Conservation (phyloP, 129 eudicot species). For the Pittosporum tobira region DNA sequence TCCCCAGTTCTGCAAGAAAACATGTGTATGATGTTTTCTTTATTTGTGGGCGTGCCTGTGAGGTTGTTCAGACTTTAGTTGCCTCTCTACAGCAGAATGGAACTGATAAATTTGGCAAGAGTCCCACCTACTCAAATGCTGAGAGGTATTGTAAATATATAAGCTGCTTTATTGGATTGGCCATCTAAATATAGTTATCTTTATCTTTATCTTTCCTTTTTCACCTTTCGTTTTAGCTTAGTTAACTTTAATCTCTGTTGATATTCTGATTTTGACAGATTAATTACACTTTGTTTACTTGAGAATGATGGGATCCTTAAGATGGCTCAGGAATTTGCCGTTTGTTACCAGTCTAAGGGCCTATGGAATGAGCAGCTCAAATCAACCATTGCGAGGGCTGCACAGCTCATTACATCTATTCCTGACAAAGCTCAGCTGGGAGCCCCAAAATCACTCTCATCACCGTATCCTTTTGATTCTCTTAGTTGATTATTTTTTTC, state of each 20-base stretch:
- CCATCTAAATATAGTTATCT: neutral
- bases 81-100: constrained; percentile 53
- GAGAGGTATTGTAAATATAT: constrained; percentile 50
- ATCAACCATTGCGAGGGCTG: constrained; percentile 37
- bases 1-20: constrained; percentile 76
- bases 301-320: constrained; percentile 61
- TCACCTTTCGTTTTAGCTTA: neutral
- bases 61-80: constrained; percentile 66
- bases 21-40: constrained; percentile 72
- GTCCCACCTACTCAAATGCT: constrained; percentile 50
- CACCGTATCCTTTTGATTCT: constrained; percentile 71
- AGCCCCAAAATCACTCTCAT: constrained; percentile 60
- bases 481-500: neutral
- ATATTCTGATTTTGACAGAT: constrained; percentile 29
- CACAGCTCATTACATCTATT: constrained; percentile 76
- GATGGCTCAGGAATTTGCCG: constrained; percentile 45
- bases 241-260: neutral
- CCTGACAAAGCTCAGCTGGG: constrained; percentile 78
- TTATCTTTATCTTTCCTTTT: neutral
- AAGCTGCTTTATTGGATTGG: neutral
- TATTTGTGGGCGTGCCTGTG: constrained; percentile 40
- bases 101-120: constrained; percentile 27
- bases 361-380: constrained; percentile 28
- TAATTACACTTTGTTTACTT: constrained; percentile 68
- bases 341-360: constrained; percentile 24